Conservation (phyloP, 441 rosid genomes). For the Erodium trifolium region DNA sequence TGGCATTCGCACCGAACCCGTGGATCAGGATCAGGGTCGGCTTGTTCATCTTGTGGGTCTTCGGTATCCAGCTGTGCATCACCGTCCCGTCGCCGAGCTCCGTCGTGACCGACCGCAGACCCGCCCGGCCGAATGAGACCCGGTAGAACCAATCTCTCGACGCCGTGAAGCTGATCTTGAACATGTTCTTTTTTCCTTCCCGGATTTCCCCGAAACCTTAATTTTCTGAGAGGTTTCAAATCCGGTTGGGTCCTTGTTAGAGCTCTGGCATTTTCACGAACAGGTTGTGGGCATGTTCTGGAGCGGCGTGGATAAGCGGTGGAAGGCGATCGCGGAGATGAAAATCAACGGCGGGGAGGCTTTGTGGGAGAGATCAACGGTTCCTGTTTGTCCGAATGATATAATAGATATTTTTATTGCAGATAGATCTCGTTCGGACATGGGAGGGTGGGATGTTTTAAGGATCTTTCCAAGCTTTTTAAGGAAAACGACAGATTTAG, state of each 20-base stretch:
- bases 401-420: background rate
- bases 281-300: background rate
- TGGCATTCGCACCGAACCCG: constrained; percentile 23
- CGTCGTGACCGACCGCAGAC: constrained; percentile 35
- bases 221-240: too few species aligned
- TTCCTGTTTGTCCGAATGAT: background rate
- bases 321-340: background rate
- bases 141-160: constrained; percentile 63
- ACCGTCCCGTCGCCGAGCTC: constrained; percentile 21
- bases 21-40: constrained; percentile 22
- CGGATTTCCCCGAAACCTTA: too few species aligned
- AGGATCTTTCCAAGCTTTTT: background rate
- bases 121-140: constrained; percentile 46
- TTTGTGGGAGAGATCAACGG: background rate
- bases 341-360: background rate
- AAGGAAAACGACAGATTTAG: background rate
- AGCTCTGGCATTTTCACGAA: background rate
- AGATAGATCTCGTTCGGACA: background rate
- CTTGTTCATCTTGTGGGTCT: background rate
- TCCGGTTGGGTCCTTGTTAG: too few species aligned
- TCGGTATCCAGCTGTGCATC: constrained; percentile 25
- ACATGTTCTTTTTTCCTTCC: background rate
- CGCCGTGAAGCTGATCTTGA: constrained; percentile 54
- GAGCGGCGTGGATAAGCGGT: background rate
- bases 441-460: background rate